Evolutionary conservation across 2,329 filamentous ascomycete genomes (phyloP).

Genomic region (Pseudohalonectria lignicola): DNA sequence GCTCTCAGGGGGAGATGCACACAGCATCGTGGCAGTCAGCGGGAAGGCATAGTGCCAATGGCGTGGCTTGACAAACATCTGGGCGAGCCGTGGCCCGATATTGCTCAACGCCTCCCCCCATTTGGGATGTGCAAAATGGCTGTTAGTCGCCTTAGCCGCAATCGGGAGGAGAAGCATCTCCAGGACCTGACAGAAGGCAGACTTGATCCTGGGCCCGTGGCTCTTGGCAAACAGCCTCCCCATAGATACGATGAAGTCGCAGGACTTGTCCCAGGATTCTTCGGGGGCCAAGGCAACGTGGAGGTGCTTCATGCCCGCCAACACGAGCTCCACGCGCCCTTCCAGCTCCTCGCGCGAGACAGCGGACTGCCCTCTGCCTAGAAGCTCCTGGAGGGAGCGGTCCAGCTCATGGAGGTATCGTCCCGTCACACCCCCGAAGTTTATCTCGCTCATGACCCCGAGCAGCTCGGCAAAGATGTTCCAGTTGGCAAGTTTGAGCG

Average conservation of each 20-base stretch:
- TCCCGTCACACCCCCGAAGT: slow-evolving; percentile 73
- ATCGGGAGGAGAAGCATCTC: slow-evolving; percentile 80
- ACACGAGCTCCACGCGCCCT: slow-evolving; percentile 72
- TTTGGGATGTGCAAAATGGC: slow-evolving; percentile 67
- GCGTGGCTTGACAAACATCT: slow-evolving; percentile 83
- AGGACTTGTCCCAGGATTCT: slow-evolving; percentile 73
- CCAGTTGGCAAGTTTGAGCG: slow-evolving; percentile 89
- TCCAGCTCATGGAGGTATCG: slow-evolving; percentile 78
- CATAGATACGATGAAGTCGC: slow-evolving; percentile 75
- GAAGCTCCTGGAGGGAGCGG: slow-evolving; percentile 63
- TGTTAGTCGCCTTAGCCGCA: slow-evolving; percentile 65
- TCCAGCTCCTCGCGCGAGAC: slow-evolving; percentile 56
- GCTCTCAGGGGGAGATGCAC: slow-evolving; percentile 73
- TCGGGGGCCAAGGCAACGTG: slow-evolving; percentile 64
- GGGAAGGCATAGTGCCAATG: slow-evolving; percentile 89
- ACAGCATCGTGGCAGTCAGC: slow-evolving; percentile 75
- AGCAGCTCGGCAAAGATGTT: slow-evolving; percentile 85
- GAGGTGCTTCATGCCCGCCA: slow-evolving; percentile 86
- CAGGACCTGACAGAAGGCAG: slow-evolving; percentile 87
- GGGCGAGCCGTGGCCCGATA: slow-evolving; percentile 65
- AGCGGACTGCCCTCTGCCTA: slow-evolving; percentile 52
- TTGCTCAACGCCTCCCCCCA: slow-evolving; percentile 80
- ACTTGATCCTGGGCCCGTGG: slow-evolving; percentile 83
- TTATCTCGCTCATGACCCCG: slow-evolving; percentile 91
- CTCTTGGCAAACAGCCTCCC: slow-evolving; percentile 74